phyloP scores from a whole-genome alignment of 768 basidiomycete genomes.

The Serendipita sp. region DNA sequence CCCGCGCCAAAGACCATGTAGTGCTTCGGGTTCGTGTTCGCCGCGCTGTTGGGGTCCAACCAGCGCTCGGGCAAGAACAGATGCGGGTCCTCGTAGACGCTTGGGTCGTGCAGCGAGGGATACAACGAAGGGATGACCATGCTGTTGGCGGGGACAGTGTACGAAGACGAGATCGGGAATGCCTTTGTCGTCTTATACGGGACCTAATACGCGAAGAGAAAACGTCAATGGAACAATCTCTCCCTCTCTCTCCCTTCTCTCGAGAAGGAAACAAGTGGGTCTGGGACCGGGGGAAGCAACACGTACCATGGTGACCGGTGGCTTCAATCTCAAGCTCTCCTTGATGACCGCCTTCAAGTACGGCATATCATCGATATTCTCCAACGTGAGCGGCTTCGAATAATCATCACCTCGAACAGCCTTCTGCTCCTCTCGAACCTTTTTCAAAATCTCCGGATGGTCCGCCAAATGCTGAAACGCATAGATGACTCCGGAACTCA shows the following conservation, averaged over 20 bases:
- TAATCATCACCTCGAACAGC: slow-evolving; percentile 64
- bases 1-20: slow-evolving; percentile 93
- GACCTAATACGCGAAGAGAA: slow-evolving; percentile 33
- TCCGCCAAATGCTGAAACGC: slow-evolving; percentile 94
- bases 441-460: slow-evolving; percentile 72
- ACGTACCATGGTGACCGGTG: slow-evolving; percentile 89
- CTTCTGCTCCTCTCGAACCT: slow-evolving; percentile 84
- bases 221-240: too few species aligned
- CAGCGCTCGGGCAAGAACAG: slow-evolving; percentile 77
- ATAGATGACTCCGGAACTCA: slow-evolving; percentile 93
- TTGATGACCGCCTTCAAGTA: slow-evolving; percentile 87
- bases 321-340: slow-evolving; percentile 80
- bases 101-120: slow-evolving; percentile 81
- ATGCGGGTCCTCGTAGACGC: slow-evolving; percentile 78
- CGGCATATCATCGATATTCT: slow-evolving; percentile 82
- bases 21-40: slow-evolving; percentile 79
- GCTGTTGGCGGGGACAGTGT: slow-evolving; percentile 78
- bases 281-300: too few species aligned
- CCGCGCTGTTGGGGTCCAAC: slow-evolving; percentile 66
- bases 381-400: slow-evolving; percentile 64
- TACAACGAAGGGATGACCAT: slow-evolving; percentile 95
- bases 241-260: too few species aligned
- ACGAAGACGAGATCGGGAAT: slow-evolving; percentile 84
- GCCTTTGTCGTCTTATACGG: slow-evolving; percentile 83
- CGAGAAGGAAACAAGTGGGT: too few species aligned